Percentiles rank a stretch among this genome's conserved stretches.
phyloP scores from a whole-genome alignment of 2,329 filamentous ascomycete genomes.

The Cylindrodendrum hubeiense region DNA sequence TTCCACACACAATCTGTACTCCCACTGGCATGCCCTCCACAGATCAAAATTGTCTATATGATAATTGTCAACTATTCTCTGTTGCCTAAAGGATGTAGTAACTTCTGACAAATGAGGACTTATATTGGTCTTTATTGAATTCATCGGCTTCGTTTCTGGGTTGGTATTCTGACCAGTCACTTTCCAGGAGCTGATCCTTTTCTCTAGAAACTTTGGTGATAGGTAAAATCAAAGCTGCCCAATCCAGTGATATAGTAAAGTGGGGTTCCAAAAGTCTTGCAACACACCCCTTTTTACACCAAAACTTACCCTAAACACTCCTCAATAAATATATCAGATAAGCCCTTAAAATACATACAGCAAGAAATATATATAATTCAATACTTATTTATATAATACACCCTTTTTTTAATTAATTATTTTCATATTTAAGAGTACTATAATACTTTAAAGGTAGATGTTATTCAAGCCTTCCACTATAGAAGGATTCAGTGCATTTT shows the following conservation, averaged over 20 bases:
- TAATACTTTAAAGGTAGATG: too few species aligned
- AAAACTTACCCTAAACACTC: too few species aligned
- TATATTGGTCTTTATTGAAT: slow-evolving; percentile 28
- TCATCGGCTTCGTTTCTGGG: slow-evolving; percentile 19
- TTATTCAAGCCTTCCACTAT: too few species aligned
- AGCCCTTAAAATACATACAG: too few species aligned
- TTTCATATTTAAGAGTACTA: too few species aligned
- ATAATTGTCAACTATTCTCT: not conserved
- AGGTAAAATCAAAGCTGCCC: slow-evolving; percentile 17
- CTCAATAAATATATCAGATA: too few species aligned
- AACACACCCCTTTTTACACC: slow-evolving; percentile 23
- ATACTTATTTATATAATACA: too few species aligned
- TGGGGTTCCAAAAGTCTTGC: slow-evolving; percentile 21
- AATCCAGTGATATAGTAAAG: too few species aligned
- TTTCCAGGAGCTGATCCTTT: not conserved
- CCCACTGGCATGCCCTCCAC: slow-evolving; percentile 21
- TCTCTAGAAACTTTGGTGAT: slow-evolving; percentile 18
- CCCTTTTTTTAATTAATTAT: too few species aligned
- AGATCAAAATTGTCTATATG: slow-evolving; percentile 22
- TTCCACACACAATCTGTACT: slow-evolving; percentile 22
- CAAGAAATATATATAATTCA: too few species aligned
- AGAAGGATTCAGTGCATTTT: too few species aligned
- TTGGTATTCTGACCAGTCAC: slow-evolving; percentile 10
- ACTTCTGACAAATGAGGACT: not conserved
- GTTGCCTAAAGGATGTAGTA: not conserved